Percentiles rank a stretch among this genome's conserved stretches.
Evolutionary conservation across 2,329 filamentous ascomycete genomes (phyloP).

Genomic region (Paraphaeosphaeria sporulosa): DNA sequence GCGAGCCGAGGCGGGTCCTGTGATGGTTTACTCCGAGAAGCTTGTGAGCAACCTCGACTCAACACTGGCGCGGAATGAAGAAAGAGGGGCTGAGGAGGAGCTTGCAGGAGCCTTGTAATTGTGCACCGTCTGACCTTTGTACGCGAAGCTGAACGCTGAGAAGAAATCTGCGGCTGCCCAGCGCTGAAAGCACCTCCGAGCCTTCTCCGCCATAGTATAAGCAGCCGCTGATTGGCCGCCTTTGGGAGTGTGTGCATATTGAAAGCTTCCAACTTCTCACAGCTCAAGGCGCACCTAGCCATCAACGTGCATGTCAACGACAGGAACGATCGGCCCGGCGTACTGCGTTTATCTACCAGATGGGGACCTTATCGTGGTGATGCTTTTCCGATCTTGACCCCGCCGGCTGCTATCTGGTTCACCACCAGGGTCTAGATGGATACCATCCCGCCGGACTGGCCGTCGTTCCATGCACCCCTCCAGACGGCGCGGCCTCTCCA

Average conservation of each 20-base stretch:
- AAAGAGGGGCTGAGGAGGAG: not conserved
- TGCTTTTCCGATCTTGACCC: not conserved
- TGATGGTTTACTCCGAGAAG: constrained; percentile 14
- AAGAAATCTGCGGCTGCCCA: not conserved
- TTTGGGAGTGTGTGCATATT: not conserved
- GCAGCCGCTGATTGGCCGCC: constrained; percentile 8
- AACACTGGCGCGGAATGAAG: not conserved
- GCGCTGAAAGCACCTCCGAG: constrained; percentile 11
- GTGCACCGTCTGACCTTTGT: not conserved
- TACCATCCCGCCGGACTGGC: not conserved
- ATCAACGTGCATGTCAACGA: not conserved
- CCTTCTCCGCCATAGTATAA: constrained; percentile 7
- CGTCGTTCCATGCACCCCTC: not conserved
- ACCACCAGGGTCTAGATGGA: not conserved
- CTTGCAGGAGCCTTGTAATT: not conserved
- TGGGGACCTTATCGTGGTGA: not conserved
- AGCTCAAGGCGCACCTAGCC: not conserved
- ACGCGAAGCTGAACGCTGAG: not conserved
- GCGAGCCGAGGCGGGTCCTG: constrained; percentile 13
- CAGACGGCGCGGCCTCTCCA: not conserved
- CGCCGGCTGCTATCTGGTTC: not conserved
- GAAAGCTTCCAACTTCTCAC: not conserved
- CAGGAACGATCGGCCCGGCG: not conserved
- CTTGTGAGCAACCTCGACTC: not conserved
- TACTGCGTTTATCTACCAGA: not conserved